Evolutionary conservation across 768 basidiomycete genomes (phyloP).

Genomic region (Xerocomellus dryophilus): DNA sequence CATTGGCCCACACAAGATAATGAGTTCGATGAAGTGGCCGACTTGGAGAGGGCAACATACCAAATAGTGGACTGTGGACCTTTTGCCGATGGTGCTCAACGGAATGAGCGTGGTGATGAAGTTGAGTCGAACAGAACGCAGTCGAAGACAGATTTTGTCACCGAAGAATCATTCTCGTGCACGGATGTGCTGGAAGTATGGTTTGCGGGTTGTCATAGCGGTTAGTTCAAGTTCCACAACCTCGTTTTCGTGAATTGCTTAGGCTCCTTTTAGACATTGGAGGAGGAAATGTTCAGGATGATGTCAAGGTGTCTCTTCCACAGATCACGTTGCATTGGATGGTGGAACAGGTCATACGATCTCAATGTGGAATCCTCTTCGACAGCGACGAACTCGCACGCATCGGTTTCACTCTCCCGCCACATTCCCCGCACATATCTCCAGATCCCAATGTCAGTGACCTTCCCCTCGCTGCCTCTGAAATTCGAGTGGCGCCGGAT

Average conservation of each 20-base stretch:
- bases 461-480: not conserved
- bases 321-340: conserved; percentile 76
- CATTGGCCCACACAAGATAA: conserved; percentile 38
- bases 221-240: conserved; percentile 37
- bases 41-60: not conserved
- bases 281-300: conserved; percentile 55
- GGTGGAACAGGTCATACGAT: conserved; percentile 59
- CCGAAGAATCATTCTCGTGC: not conserved
- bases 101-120: not conserved
- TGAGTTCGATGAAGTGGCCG: conserved; percentile 24
- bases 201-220: conserved; percentile 72
- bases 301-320: conserved; percentile 40
- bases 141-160: not conserved
- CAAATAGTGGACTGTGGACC: not conserved
- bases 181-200: conserved; percentile 74
- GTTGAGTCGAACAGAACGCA: not conserved
- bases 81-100: not conserved
- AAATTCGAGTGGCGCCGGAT: not conserved
- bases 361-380: conserved; percentile 61
- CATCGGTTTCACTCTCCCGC: conserved; percentile 34
- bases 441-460: not conserved
- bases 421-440: not conserved
- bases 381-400: conserved; percentile 46
- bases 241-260: not conserved
- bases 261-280: conserved; percentile 54